Evolutionary conservation across 768 basidiomycete genomes (phyloP).

Genomic region (Amanita exitialis): DNA sequence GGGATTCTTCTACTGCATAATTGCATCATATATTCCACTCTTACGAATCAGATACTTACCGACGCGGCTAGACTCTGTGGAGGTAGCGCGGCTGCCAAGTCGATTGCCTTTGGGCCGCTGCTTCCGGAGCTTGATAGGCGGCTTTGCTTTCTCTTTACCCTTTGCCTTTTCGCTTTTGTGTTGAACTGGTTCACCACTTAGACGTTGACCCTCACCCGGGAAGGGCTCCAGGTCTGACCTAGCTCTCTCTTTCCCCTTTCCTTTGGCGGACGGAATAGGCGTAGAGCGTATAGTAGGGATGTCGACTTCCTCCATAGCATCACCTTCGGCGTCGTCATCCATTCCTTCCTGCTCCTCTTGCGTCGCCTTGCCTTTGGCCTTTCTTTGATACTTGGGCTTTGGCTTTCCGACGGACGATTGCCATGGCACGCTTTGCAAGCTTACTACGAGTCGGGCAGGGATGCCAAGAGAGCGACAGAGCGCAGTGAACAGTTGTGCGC

Average conservation of each 20-base stretch:
- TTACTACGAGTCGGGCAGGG: slow-evolving; percentile 80
- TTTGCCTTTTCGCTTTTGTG: slow-evolving; percentile 39
- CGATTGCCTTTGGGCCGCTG: slow-evolving; percentile 36
- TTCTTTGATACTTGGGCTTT: slow-evolving; percentile 30
- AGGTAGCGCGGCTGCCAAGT: not conserved
- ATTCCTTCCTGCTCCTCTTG: slow-evolving; percentile 18
- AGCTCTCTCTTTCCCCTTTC: slow-evolving; percentile 16
- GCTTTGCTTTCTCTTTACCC: slow-evolving; percentile 46
- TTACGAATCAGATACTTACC: not conserved
- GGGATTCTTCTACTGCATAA: slow-evolving; percentile 16
- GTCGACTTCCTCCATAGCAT: slow-evolving; percentile 25
- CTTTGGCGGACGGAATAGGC: slow-evolving; percentile 15
- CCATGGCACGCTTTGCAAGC: slow-evolving; percentile 91
- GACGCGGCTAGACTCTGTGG: not conserved
- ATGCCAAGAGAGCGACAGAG: slow-evolving; percentile 80
- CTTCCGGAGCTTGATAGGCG: slow-evolving; percentile 50
- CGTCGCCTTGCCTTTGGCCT: slow-evolving; percentile 26
- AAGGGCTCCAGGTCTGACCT: slow-evolving; percentile 12
- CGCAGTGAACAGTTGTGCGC: slow-evolving; percentile 86
- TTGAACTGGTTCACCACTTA: slow-evolving; percentile 22
- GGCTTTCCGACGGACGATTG: slow-evolving; percentile 55
- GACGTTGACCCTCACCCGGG: slow-evolving; percentile 28
- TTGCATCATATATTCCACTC: not conserved
- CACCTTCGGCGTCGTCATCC: slow-evolving; percentile 17
- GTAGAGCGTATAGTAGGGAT: slow-evolving; percentile 10